These are phyloP conservation scores for Pulveroboletus sp. DNA, from an alignment of 768 basidiomycete genomes.

Conservation along the genomic window DNA sequence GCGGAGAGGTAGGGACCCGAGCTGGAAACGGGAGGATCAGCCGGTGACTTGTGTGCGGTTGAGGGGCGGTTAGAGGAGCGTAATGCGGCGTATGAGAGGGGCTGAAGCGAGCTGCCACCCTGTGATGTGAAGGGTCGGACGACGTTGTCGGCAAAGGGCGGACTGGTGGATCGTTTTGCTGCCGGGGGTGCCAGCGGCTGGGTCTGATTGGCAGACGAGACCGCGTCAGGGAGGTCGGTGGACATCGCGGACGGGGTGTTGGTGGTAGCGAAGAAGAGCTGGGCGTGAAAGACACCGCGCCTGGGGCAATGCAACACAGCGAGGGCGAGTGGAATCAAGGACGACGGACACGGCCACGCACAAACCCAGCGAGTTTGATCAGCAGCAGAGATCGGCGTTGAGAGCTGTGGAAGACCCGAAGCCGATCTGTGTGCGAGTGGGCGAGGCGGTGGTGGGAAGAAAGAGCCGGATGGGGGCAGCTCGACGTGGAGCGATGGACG, in stretches of 20 bases:
- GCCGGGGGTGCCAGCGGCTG: neutral
- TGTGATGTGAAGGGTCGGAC: conserved; percentile 29
- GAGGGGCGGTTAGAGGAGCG: conserved; percentile 18
- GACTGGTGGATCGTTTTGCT: conserved; percentile 8
- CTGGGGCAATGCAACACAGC: neutral
- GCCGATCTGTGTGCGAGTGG: too few relatives aligned
- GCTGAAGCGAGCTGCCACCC: conserved; percentile 18
- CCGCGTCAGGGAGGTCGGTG: neutral
- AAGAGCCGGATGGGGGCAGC: too few relatives aligned
- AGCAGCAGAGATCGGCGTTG: too few relatives aligned
- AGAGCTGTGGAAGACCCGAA: too few relatives aligned
- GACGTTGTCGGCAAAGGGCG: conserved; percentile 24
- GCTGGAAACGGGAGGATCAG: conserved; percentile 1
- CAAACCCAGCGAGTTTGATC: too few relatives aligned
- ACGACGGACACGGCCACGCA: too few relatives aligned
- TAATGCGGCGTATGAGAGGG: conserved; percentile 1
- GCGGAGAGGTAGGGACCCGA: conserved; percentile 32
- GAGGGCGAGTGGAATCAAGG: neutral
- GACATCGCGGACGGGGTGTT: neutral
- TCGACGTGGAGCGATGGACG: too few relatives aligned
- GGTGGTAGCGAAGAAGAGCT: neutral
- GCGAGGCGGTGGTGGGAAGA: too few relatives aligned
- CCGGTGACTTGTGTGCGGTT: conserved; percentile 10
- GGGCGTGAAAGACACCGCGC: neutral
- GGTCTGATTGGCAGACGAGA: neutral